Evolutionary conservation across 2,329 filamentous ascomycete genomes (phyloP).

Genomic region (Aspergillus uvarum): DNA sequence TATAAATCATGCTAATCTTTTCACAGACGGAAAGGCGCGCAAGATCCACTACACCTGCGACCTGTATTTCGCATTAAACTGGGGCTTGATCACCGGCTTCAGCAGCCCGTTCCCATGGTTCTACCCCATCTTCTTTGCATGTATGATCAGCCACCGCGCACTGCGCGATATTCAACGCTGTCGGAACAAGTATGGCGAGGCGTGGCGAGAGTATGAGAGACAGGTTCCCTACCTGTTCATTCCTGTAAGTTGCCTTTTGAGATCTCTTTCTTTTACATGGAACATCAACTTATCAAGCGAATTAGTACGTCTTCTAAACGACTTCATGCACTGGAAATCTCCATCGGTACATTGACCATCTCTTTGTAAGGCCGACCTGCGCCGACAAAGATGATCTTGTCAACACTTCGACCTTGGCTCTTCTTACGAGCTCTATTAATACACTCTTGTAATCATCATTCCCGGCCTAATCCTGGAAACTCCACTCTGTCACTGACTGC

Average conservation of each 20-base stretch:
- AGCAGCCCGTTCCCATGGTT: constrained; percentile 84
- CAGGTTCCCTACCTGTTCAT: constrained; percentile 83
- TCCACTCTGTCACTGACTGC: not conserved
- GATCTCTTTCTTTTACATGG: not conserved
- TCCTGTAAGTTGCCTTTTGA: constrained; percentile 52
- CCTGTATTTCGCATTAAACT: constrained; percentile 71
- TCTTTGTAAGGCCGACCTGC: not conserved
- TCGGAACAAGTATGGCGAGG: constrained; percentile 74
- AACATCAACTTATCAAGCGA: not conserved
- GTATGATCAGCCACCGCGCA: constrained; percentile 79
- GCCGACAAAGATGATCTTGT: not conserved
- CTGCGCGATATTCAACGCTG: constrained; percentile 74
- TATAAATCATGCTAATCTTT: constrained; percentile 19
- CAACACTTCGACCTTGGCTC: not conserved
- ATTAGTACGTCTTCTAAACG: constrained; percentile 37
- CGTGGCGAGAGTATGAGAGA: constrained; percentile 78
- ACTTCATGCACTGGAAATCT: not conserved
- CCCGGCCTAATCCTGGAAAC: not conserved
- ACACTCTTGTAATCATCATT: not conserved
- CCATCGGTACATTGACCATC: too few relatives aligned
- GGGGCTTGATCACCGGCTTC: constrained; percentile 81
- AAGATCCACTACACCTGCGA: constrained; percentile 84
- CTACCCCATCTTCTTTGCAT: constrained; percentile 76
- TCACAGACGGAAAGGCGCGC: constrained; percentile 65
- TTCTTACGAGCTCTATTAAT: not conserved